Base-by-base conservation (phyloP, 495 filamentous ascomycete genomes). In the Ascodesmis nigricans region DNA sequence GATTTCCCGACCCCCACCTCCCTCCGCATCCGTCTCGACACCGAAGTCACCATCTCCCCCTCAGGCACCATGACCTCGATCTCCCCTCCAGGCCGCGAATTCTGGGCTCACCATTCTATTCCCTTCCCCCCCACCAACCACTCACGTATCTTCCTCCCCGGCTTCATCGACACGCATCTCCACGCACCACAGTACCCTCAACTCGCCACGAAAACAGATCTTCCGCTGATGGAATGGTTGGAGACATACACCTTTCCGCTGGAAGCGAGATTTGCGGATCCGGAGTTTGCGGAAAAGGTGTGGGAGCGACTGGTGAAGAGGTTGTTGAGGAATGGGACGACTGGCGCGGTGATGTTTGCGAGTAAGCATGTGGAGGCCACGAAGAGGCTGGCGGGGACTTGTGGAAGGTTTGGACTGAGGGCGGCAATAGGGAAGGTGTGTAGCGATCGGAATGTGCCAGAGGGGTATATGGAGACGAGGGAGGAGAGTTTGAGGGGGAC, bases 401-500 rank as follows among this genome's bases (percentile, higher is more conserved):
- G 72, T 36, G 40, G 61, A 1, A 49, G 52, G 9, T 58, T 60
- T 31, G 66, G 69, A 1, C 73, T 76, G 50, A 58, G 73, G 10
- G 72, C 72, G 0, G 54, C 73, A 2, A 61, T 77, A 3, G 73
- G 73, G 1, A 75, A 73, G 40, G 70, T 64, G 41, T 71, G 70
- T 41, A 74, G 72, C 63, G 63, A 69, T 39, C 63, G 69, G 1
- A 60, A 69, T 39, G 57, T 67, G 3, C 69, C 69, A 1, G 60
- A 63, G 5, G 68, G 62, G 53, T 75, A 73, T 42, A 50, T 58
- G 4, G 72, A 76, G 40, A 40, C 46, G 0, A 58, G 60, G 3
- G 50, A 56, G 5, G 49, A 60, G 3, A 68, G 67, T 1, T 36
- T 76, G 1, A 23, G 21, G 1, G 59, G 62, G 29, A 75, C 71